A percentile compares a stretch with the other conserved stretches of the same genome.
phyloP scores from a whole-genome alignment of 495 filamentous ascomycete species.

The Pyronema domesticum region DNA sequence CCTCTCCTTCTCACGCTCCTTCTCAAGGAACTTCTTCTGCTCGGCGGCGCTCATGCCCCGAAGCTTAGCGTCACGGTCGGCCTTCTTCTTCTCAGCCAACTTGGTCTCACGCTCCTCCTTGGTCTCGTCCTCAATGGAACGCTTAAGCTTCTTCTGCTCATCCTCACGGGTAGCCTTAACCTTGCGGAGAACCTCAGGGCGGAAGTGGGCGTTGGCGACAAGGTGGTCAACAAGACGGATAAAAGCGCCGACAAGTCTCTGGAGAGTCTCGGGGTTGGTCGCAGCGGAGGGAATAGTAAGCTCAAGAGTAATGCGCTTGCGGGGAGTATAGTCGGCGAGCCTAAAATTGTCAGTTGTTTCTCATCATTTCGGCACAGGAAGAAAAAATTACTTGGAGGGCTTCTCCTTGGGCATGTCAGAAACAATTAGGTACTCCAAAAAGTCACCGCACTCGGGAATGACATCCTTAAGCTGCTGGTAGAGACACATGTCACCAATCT shows the following conservation, averaged over 20 bases:
- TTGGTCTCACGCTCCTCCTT: constrained; percentile 67
- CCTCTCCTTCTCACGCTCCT: constrained; percentile 67
- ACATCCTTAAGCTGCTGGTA: constrained; percentile 71
- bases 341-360: constrained; percentile 32
- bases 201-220: constrained; percentile 60
- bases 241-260: constrained; percentile 67
- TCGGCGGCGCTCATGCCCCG: constrained; percentile 76
- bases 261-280: constrained; percentile 47
- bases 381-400: constrained; percentile 53
- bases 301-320: constrained; percentile 70
- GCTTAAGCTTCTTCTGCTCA: constrained; percentile 59
- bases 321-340: constrained; percentile 65
- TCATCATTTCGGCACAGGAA: neutral
- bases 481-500: constrained; percentile 75
- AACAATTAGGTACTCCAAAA: constrained; percentile 73
- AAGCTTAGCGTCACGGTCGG: constrained; percentile 72
- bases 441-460: constrained; percentile 49
- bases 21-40: constrained; percentile 87
- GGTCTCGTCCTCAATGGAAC: constrained; percentile 76
- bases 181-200: constrained; percentile 74
- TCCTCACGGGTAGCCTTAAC: constrained; percentile 65
- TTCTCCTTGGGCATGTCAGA: constrained; percentile 83
- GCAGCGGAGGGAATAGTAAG: constrained; percentile 49
- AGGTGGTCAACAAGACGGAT: constrained; percentile 69
- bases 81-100: constrained; percentile 73